phyloP scores from a whole-genome alignment of 75 land plant species.

The Adiantum capillusveneris region DNA sequence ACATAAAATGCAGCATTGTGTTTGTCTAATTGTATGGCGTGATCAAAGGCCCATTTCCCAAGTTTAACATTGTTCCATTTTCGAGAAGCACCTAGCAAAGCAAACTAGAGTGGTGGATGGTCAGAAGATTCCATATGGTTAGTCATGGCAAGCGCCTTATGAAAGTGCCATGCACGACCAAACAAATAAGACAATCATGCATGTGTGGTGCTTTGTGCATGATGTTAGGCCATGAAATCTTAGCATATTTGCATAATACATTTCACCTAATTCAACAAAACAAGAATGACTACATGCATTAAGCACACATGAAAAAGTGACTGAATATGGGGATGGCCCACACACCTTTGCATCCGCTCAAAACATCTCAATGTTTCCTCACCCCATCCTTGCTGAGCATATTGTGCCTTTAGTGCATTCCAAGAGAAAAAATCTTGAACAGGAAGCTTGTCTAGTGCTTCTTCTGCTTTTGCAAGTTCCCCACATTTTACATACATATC shows the following conservation, averaged over 20 bases:
- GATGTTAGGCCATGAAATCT: neutral
- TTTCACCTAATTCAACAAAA: constrained; percentile 12
- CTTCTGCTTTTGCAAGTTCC: constrained; percentile 13
- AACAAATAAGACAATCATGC: neutral
- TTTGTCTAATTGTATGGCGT: neutral
- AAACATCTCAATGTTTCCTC: constrained; percentile 12
- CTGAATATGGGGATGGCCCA: constrained; percentile 19
- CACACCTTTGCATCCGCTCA: constrained; percentile 12
- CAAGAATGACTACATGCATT: constrained; percentile 22
- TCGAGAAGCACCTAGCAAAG: neutral
- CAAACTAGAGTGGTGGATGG: neutral
- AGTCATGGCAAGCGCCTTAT: neutral
- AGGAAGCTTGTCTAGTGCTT: constrained; percentile 29
- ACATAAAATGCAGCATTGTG: neutral
- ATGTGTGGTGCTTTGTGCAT: neutral
- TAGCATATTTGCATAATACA: neutral
- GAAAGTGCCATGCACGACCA: neutral
- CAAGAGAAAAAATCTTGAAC: constrained; percentile 15
- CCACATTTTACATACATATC: constrained; percentile 29
- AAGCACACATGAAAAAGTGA: too few relatives aligned
- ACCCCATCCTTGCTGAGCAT: constrained; percentile 24
- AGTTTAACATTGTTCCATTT: neutral
- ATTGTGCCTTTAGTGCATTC: constrained; percentile 37
- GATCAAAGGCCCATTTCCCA: neutral
- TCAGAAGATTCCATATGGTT: neutral